Base-by-base conservation (phyloP, 2,329 filamentous ascomycete species). In the Botrytis cinerea region DNA sequence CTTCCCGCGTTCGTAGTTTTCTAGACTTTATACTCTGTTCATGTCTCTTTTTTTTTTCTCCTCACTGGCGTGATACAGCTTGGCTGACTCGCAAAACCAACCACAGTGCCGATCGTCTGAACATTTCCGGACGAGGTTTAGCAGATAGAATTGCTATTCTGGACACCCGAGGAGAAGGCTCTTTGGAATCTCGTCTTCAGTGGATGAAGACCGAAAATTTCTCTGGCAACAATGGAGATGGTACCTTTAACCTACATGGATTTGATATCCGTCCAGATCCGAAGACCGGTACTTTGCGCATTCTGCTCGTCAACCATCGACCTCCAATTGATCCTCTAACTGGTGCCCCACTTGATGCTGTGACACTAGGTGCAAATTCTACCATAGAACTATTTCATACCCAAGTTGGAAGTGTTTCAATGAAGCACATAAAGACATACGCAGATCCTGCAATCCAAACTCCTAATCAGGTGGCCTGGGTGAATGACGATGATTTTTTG, bases 351-450 rank as follows among this genome's bases (percentile, higher is more conserved):
- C 77, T 82, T 2, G 79, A 83, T 75, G 76, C 81, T 28, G 62
- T 61, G 6, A 73, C 75, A 16, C 59, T 80, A 20, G 82, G 82
- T 8, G 81, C 79, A 12, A 83, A 83, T 72, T 80, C 81, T 16
- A 83, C 82, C 0, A 77, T 83, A 57, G 82, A 83, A 60, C 75
- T 81, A 0, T 83, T 83, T 68, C 75, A 80, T 28, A 78, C 80
- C 5, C 75, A 75, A 28, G 64, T 75, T 10, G 76, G 76, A 6
- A 78, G 78, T 16, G 63, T 75, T 2, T 77, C 57, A 1, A 79
- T 83, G 77, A 74, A 75, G 35, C 79, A 83, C 74, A 76, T 82
- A 16, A 79, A 79, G 57, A 83, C 82, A 2, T 80, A 80, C 59
- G 57, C 75, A 28, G 32, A 80, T 54, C 76, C 79, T 22, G 74